phyloP scores from a whole-genome alignment of 2,329 filamentous ascomycete species.

The Penicillium brevicompactum region DNA sequence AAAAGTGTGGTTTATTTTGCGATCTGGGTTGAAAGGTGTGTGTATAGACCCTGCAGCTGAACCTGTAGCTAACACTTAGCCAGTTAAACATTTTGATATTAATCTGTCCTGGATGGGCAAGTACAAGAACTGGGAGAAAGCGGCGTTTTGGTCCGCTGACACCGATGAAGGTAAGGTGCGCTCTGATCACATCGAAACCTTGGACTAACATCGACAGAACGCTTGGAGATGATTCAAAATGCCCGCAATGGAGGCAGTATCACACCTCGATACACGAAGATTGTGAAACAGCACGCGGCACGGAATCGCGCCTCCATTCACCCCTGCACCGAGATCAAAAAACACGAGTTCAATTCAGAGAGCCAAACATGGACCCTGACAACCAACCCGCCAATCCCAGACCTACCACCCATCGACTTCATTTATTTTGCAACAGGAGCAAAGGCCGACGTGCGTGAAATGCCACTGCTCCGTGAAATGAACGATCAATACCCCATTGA shows the following conservation, averaged over 20 bases:
- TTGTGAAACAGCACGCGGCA: conserved; percentile 63
- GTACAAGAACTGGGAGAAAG: conserved; percentile 76
- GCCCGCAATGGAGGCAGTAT: conserved; percentile 78
- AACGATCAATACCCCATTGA: conserved; percentile 62
- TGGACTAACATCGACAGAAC: conserved; percentile 47
- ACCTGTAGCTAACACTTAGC: conserved; percentile 6
- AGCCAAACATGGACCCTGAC: conserved; percentile 55
- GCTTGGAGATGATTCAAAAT: conserved; percentile 64
- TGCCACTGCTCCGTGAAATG: conserved; percentile 66
- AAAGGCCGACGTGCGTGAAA: conserved; percentile 60
- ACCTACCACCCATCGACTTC: conserved; percentile 61
- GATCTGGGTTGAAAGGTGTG: conserved; percentile 53
- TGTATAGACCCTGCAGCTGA: background rate
- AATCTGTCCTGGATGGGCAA: conserved; percentile 79
- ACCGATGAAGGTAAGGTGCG: conserved; percentile 56
- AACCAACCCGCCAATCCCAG: conserved; percentile 55
- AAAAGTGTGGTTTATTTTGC: conserved; percentile 71
- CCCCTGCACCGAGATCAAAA: conserved; percentile 59
- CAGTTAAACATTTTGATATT: conserved; percentile 76
- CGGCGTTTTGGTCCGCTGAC: conserved; percentile 75
- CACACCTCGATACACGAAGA: conserved; percentile 67
- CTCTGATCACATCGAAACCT: background rate
- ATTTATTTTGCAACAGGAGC: conserved; percentile 78
- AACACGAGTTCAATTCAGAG: conserved; percentile 53
- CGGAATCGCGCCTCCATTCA: conserved; percentile 57